Evolutionary conservation across 2,329 filamentous ascomycete species (phyloP).

Genomic region (Colletotrichum tofieldiae): DNA sequence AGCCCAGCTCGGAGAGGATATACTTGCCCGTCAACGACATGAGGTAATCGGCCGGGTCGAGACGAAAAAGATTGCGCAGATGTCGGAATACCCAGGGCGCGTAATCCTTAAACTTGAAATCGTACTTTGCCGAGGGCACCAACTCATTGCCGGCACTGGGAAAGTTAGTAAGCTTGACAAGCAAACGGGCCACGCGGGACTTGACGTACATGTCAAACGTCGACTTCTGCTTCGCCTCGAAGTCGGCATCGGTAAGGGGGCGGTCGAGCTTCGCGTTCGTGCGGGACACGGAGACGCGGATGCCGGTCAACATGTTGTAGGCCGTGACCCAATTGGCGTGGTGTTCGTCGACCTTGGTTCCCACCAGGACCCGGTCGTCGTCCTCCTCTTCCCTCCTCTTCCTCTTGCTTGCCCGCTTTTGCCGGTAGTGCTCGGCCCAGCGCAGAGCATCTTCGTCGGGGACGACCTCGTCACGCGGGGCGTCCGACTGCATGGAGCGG

Average conservation of each 20-base stretch:
- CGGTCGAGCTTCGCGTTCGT: constrained; percentile 98
- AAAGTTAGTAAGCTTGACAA: constrained; percentile 52
- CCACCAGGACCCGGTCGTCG: constrained; percentile 94
- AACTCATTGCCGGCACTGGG: constrained; percentile 92
- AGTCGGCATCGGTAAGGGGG: constrained; percentile 90
- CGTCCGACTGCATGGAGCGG: constrained; percentile 87
- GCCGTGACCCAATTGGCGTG: constrained; percentile 98
- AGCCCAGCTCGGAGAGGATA: constrained; percentile 96
- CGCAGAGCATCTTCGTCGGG: constrained; percentile 92
- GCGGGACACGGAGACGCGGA: constrained; percentile 95
- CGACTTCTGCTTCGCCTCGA: constrained; percentile 95
- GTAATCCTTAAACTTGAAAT: constrained; percentile 99
- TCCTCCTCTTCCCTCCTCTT: constrained; percentile 88
- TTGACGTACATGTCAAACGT: constrained; percentile 91
- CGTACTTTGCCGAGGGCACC: constrained; percentile 98
- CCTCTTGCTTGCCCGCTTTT: constrained; percentile 91
- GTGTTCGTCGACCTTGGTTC: constrained; percentile 97
- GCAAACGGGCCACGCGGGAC: constrained; percentile 21
- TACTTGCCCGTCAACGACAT: constrained; percentile 99
- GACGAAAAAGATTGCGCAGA: constrained; percentile 86
- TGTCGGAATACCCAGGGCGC: constrained; percentile 99
- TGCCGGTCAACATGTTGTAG: constrained; percentile 99
- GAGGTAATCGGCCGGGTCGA: constrained; percentile 97
- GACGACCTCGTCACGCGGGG: constrained; percentile 84
- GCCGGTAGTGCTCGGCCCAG: constrained; percentile 93